Base-by-base conservation (phyloP, 352 stramenopile genomes). In the Globisporangium canariense region DNA sequence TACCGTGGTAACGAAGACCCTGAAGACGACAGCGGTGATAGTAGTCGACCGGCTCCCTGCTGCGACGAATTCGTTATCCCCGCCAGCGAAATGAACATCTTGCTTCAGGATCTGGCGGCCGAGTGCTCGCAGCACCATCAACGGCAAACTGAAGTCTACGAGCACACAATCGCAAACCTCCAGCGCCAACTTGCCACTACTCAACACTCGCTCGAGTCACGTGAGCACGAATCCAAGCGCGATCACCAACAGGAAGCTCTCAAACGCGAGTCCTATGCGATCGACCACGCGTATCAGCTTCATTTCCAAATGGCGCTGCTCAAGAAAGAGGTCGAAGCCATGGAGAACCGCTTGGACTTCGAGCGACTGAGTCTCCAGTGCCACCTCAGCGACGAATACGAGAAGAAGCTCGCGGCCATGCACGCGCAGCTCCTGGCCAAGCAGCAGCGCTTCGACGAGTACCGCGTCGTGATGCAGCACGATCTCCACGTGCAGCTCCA, bases 361-460 rank as follows among this genome's bases (percentile, higher is more conserved):
- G 74, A 90, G 22, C 76, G 73, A 0, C 72, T 82, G 52, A 38
- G 64, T 0, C 46, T 91, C 11, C 66, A 77, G 1, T 81, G 75
- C 34, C 65, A 88, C 13, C 65, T 93, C 13, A 68, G 69, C 8
- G 62, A 66, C 14, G 78, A 81, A 11, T 93, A 85, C 67, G 79
- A 86, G n/a, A 56, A 70, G n/a, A 83, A 85, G 20, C 64, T 93
- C 9, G 70, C 68, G 2, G 66, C 74, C 0, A 80, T 90, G 67
- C 77, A 85, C 25, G 58, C 73, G 1, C 71, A 89, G 14, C 45
- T 93, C 7, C 53, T 89, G 7, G 56, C 74, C 18, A 86, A 81
- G 32, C 74, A 90, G 57, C 76, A 83, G 5, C 74, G 88, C 36
- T 93, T 93, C 18, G 80, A 86, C 4, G 77, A 81, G 34, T 90